Evolutionary conservation across 257 asterid species (phyloP), one percentile per base, ranked within the genome.

Genomic region (Solanum sparsipilum): DNA sequence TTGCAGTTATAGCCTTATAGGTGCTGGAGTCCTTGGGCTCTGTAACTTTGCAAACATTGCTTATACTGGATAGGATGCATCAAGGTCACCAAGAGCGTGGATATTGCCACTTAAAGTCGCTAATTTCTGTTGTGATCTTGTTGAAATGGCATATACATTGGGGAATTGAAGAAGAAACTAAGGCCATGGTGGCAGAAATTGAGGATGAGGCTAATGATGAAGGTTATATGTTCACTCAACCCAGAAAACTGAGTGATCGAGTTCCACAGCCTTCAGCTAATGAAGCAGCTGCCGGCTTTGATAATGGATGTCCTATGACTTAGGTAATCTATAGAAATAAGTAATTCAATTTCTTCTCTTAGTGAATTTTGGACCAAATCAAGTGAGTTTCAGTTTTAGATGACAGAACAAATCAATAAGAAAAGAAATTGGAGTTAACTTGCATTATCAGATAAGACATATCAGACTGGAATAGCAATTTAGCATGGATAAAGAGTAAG

Each of bases 181-280:
- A 95, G 89, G 94, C 95, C 63, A 92, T 93, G 97, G 97, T 96
- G 29, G 94, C 97, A 25, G 96, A 95, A 87, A 90, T 94, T 89
- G 98, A 95, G 86, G 97, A 93, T 89, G 96, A 95, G 44, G 97
- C 97, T 56, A 95, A 92, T 90, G 96, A 93, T 87, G 97, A 92
- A 88, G 94, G 96, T 25, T 95, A 94, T 88, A 95, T 94, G 96
- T 94, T 88, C 87, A 89, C 96, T 76, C 93, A 93, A 44, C 93
- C 96, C 15, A 94, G 97, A 70, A 95, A 92, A 90, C 92, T 91
- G 90, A 95, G 94, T 85, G 96, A 95, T 84, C 93, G 93, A 88
- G 91, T 95, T 63, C 95, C 95, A 44, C 90, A 93, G 90, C 96
- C 96, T 82, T 94, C 92, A 88, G 86, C 95, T 38, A 95, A 93